Base-by-base conservation (phyloP, 352 stramenopile genomes). In the Globisporangium ultimum region DNA sequence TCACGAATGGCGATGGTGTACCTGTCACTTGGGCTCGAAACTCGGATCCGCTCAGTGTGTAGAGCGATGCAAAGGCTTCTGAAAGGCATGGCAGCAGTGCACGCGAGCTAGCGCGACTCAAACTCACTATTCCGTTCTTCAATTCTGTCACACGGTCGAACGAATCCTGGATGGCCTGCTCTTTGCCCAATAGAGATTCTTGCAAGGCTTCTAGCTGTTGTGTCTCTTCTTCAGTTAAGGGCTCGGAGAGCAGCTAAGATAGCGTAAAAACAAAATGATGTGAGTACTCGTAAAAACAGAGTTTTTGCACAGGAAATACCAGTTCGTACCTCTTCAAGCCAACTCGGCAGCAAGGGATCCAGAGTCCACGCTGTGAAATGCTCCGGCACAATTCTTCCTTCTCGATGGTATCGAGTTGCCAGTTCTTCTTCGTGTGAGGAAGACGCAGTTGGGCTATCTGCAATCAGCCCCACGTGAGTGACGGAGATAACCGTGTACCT, bases 251-350 rank as follows among this genome's bases (percentile, higher is more conserved):
- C 5, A 66, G 22, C 59, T 66, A 12, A 13, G 7, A 57, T 11
- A 43, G 13, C 15, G 17, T 14, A 21, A 24, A 48, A n/a, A 46
- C 12, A n/a, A n/a, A n/a, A 5, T n/a, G 9, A 15, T 46, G 13
- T 18, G 21, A 56, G 21, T 24, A 28, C 24, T 28, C 24, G 24
- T 5, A 28, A 28, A 28, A 28, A 56, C 6, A 11, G 24, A 56
- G 17, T 8, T 43, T 43, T 43, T 43, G 14, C 14, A 10, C 38
- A 6, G 20, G 2, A 34, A 6, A 18, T 2, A 24, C 15, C 15
- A 8, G 41, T 13, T 15, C 24, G 38, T 60, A 64, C 61, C 55
- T 60, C 22, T n/a, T 64, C 43, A 18, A 64, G 50, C 61, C 61
- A 67, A 13, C 15, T 18, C 13, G 61, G 61, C 20, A 50, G 61